A percentile compares a stretch with the other conserved stretches of the same genome.
phyloP scores from a whole-genome alignment of 495 filamentous ascomycete species.

The Neurospora sp. region DNA sequence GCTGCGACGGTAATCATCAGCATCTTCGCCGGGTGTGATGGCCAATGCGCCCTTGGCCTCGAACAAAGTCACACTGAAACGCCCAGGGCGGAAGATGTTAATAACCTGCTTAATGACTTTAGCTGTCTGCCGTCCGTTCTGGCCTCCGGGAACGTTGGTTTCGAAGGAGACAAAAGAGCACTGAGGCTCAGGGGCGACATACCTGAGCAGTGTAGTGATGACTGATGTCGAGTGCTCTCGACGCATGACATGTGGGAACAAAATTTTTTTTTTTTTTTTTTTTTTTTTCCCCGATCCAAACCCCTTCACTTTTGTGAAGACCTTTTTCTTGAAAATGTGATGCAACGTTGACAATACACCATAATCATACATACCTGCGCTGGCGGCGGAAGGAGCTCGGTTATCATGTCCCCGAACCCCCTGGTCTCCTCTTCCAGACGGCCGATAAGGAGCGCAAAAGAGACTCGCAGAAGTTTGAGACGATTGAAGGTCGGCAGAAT shows the following conservation, averaged over 20 bases:
- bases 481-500: background rate
- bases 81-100: conserved; percentile 86
- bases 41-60: conserved; percentile 60
- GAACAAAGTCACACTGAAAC: conserved; percentile 95
- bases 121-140: conserved; percentile 77
- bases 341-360: no score
- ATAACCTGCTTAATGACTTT: conserved; percentile 92
- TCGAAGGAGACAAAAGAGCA: conserved; percentile 99
- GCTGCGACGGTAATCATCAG: conserved; percentile 32
- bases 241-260: no score
- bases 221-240: no score
- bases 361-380: no score
- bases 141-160: conserved; percentile 90
- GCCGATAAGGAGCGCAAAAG: background rate
- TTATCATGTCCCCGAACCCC: background rate
- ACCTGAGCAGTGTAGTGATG: no score
- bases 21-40: conserved; percentile 25
- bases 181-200: conserved; percentile 62
- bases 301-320: no score
- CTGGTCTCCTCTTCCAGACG: background rate
- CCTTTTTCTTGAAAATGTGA: no score
- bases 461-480: background rate
- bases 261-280: no score
- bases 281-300: no score
- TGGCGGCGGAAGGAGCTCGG: conserved; percentile 21